phyloP scores from a whole-genome alignment of 306 rosid species.

The Crotalaria pallida region DNA sequence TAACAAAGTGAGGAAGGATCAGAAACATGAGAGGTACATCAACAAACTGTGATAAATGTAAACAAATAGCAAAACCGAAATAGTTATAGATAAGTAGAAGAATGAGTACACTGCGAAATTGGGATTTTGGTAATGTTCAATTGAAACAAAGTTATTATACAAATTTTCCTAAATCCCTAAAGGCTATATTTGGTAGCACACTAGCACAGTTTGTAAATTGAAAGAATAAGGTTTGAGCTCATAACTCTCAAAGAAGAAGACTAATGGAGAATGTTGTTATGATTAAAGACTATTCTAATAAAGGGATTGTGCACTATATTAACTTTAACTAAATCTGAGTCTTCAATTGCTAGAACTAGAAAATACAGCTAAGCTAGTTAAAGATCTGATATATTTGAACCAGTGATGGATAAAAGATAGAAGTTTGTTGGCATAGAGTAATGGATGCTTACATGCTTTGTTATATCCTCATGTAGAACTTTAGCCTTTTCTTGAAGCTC shows the following conservation, averaged over 20 bases:
- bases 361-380: neutral
- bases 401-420: neutral
- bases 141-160: neutral
- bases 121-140: neutral
- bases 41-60: neutral
- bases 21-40: neutral
- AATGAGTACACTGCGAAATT: neutral
- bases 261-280: neutral
- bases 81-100: neutral
- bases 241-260: neutral
- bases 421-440: constrained; percentile 1
- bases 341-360: neutral
- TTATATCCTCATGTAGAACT: constrained; percentile 52
- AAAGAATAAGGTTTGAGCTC: neutral
- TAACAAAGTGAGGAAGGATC: neutral
- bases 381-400: neutral
- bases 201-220: too few species aligned
- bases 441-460: constrained; percentile 48
- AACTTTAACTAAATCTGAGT: neutral
- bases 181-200: too few species aligned
- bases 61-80: neutral
- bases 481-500: constrained; percentile 66
- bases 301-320: neutral
- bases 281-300: neutral
- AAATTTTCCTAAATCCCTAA: neutral